Conservation (phyloP, 1,139 yeast species). For the Petasospora fabianii region DNA sequence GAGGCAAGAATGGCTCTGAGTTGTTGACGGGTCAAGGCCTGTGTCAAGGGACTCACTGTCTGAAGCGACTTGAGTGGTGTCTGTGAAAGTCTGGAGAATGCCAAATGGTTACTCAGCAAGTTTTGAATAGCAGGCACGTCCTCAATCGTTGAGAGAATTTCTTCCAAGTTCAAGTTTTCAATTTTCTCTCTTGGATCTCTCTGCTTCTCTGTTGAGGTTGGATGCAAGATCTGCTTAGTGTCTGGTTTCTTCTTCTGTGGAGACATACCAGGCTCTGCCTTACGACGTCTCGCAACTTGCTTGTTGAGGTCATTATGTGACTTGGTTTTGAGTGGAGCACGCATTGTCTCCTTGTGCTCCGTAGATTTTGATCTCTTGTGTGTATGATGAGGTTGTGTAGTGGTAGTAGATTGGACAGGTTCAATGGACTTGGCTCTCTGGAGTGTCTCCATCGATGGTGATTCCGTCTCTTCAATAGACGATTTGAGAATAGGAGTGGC, state of each 20-base stretch:
- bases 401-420: conserved; percentile 4
- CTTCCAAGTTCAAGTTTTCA: conserved; percentile 20
- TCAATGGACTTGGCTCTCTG: conserved; percentile 15
- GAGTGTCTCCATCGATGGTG: background rate
- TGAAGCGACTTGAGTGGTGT: conserved; percentile 74
- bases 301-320: conserved; percentile 20
- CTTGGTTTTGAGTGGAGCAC: conserved; percentile 17
- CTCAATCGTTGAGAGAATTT: conserved; percentile 29
- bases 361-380: conserved; percentile 8
- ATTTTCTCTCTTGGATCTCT: conserved; percentile 23
- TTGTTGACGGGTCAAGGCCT: conserved; percentile 43
- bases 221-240: conserved; percentile 3
- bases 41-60: conserved; percentile 50
- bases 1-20: conserved; percentile 37
- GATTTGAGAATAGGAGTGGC: conserved; percentile 13
- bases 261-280: conserved; percentile 28
- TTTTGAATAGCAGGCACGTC: conserved; percentile 53
- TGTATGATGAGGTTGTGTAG: conserved; percentile 1
- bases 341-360: conserved; percentile 5
- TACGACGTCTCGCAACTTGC: conserved; percentile 25
- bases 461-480: conserved; percentile 1
- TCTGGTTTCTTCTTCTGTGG: conserved; percentile 28
- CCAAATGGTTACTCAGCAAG: conserved; percentile 76
- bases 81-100: conserved; percentile 83
- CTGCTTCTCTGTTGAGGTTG: background rate